Evolutionary conservation across 306 rosid genomes (phyloP).

Genomic region (Hylodesmum podocarpum): DNA sequence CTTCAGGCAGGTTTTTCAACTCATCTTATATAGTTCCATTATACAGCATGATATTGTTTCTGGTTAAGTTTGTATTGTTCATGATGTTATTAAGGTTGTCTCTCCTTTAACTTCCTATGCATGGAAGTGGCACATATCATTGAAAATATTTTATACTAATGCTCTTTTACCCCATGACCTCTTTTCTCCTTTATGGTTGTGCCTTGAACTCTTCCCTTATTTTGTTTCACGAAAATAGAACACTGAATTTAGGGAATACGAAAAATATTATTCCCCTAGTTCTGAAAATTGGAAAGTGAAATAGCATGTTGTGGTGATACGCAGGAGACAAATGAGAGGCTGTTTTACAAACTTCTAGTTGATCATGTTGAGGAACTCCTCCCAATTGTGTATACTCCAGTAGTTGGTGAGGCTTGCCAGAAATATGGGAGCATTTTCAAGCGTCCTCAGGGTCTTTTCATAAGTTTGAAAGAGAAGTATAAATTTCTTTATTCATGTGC

Average conservation of each 20-base stretch:
- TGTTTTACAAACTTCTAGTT: constrained; percentile 8
- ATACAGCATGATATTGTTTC: background rate
- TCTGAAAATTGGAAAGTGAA: background rate
- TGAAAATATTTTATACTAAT: background rate
- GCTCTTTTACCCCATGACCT: background rate
- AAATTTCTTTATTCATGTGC: background rate
- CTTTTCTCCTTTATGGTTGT: background rate
- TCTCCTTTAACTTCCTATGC: background rate
- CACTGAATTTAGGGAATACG: background rate
- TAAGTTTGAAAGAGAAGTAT: constrained; percentile 18
- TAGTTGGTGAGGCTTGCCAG: constrained; percentile 11
- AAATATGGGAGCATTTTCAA: constrained; percentile 14
- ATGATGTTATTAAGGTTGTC: background rate
- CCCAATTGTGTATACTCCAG: constrained; percentile 13
- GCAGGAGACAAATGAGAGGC: constrained; percentile 3
- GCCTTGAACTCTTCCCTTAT: background rate
- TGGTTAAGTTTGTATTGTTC: background rate
- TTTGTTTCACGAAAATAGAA: background rate
- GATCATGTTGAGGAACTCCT: constrained; percentile 10
- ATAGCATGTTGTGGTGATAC: background rate
- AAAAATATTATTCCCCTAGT: background rate
- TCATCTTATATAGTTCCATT: background rate
- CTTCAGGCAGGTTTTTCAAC: constrained; percentile 65
- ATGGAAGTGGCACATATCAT: background rate
- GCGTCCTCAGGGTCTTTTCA: constrained; percentile 14